Percentiles rank a stretch among this genome's conserved stretches.
Conservation (phyloP, 164 flowering plant species). For the Sextonia rubra region DNA sequence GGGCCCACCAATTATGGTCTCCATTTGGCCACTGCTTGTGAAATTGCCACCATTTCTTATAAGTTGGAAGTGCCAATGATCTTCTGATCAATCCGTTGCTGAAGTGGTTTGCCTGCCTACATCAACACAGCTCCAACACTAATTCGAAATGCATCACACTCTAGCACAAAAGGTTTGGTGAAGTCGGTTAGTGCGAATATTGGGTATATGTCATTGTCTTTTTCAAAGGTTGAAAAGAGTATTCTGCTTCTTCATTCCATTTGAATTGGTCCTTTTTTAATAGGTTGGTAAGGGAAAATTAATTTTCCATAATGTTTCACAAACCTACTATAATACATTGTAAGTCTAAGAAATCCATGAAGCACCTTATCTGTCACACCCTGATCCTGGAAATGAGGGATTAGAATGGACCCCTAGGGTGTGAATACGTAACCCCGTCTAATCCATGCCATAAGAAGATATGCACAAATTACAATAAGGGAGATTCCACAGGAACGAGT, state of each 20-base stretch:
- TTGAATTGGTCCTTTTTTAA: too few species aligned
- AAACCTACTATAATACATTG: background rate
- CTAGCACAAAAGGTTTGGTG: background rate
- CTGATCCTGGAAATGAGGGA: too few species aligned
- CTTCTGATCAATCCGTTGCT: background rate
- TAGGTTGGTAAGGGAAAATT: background rate
- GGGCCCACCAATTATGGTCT: background rate
- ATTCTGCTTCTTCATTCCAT: background rate
- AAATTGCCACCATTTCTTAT: background rate
- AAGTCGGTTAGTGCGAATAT: background rate
- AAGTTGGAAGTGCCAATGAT: too few species aligned
- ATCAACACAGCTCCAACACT: background rate
- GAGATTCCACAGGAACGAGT: too few species aligned
- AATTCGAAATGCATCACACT: background rate
- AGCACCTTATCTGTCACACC: background rate
- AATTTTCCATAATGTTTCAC: background rate
- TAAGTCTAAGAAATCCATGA: background rate
- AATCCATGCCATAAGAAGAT: too few species aligned
- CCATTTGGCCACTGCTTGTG: background rate
- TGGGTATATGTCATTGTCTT: background rate
- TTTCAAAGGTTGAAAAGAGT: background rate
- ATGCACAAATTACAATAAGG: too few species aligned
- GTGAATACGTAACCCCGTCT: too few species aligned
- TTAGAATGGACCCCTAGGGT: too few species aligned
- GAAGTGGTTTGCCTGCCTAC: background rate